These are phyloP conservation scores for Pythium myriotylum DNA, from an alignment of 352 stramenopile genomes.

Conservation along the genomic window DNA sequence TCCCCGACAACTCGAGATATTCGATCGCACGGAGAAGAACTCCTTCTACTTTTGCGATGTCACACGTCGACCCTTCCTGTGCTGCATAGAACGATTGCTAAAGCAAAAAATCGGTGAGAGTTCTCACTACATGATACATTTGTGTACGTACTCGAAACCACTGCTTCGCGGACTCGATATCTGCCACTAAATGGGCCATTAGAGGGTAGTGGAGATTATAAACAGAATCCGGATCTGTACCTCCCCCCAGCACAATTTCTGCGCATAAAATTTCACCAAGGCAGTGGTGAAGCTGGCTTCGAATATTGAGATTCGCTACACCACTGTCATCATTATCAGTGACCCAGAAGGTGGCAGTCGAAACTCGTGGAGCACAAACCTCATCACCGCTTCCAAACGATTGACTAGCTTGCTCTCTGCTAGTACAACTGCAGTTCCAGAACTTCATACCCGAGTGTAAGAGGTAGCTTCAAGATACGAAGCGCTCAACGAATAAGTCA, in stretches of 20 bases:
- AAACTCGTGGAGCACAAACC: not conserved
- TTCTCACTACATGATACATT: no score
- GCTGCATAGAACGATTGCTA: not conserved
- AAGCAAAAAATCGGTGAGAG: not conserved
- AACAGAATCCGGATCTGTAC: not conserved
- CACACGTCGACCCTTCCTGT: not conserved
- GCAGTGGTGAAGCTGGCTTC: slow-evolving; percentile 3
- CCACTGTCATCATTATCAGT: not conserved
- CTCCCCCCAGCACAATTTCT: slow-evolving; percentile 8
- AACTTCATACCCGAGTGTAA: slow-evolving; percentile 18
- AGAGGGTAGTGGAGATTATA: no score
- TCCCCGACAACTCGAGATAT: slow-evolving; percentile 35
- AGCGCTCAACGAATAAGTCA: slow-evolving; percentile 26
- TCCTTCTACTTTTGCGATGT: not conserved
- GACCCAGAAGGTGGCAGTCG: not conserved
- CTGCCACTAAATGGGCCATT: not conserved
- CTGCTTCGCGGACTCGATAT: not conserved
- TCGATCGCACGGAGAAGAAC: no score
- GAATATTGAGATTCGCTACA: not conserved
- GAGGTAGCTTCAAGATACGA: no score
- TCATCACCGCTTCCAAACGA: not conserved
- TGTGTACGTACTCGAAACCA: slow-evolving; percentile 16
- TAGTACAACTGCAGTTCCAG: slow-evolving; percentile 11
- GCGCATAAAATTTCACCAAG: slow-evolving; percentile 3
- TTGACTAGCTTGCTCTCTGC: slow-evolving; percentile 5